Evolutionary conservation across 2,329 filamentous ascomycete species (phyloP).

Genomic region (Grosmannia huntii): DNA sequence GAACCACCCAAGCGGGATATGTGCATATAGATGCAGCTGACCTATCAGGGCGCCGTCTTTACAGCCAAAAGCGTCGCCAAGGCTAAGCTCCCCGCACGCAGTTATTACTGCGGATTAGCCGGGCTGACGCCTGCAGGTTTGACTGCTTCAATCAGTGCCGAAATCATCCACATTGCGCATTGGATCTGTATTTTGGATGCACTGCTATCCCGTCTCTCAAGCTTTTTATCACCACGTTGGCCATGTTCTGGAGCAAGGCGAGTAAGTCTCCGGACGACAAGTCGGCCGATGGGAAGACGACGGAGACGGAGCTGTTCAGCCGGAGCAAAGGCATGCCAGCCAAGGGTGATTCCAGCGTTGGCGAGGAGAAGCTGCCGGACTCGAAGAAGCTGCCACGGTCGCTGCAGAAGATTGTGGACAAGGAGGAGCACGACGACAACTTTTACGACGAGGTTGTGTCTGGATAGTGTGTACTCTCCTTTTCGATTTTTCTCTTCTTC

Average conservation of each 20-base stretch:
- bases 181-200: background rate
- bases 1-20: no score
- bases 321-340: constrained; percentile 1
- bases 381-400: constrained; percentile 37
- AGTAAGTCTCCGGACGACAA: constrained; percentile 15
- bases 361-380: constrained; percentile 33
- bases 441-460: constrained; percentile 68
- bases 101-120: background rate
- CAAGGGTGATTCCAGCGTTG: constrained; percentile 16
- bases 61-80: background rate
- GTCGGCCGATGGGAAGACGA: constrained; percentile 18
- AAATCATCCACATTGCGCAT: background rate
- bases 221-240: constrained; percentile 2
- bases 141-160: background rate
- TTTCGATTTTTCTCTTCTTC: background rate
- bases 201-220: background rate
- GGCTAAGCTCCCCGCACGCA: background rate
- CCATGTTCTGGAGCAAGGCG: constrained; percentile 29
- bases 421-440: constrained; percentile 50
- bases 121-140: background rate
- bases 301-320: background rate
- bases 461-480: constrained; percentile 52
- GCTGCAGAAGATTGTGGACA: constrained; percentile 46
- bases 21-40: background rate
- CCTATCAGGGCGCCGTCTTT: background rate